Conservation (phyloP, 208 protist species). For the Acanthamoeba triangularis region DNA sequence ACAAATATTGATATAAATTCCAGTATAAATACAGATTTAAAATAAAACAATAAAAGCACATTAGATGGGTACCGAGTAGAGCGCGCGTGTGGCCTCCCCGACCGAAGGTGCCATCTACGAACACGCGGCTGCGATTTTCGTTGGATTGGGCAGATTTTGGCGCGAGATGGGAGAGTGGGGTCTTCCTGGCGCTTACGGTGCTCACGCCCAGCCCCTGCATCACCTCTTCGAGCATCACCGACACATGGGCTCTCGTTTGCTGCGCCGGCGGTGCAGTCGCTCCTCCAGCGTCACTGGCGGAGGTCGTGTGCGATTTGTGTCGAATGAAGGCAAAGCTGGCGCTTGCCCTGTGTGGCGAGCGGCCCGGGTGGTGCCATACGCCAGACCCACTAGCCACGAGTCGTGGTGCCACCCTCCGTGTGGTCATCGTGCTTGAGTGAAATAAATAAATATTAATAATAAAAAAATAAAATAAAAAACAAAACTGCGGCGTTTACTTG, state of each 20-base stretch:
- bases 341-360: too few relatives aligned
- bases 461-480: too few relatives aligned
- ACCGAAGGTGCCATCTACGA: constrained; percentile 70
- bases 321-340: too few relatives aligned
- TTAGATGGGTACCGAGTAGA: background rate
- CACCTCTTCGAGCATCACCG: background rate
- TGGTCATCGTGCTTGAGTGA: too few relatives aligned
- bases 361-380: too few relatives aligned
- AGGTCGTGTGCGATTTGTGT: background rate
- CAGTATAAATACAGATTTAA: too few relatives aligned
- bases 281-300: background rate
- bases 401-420: too few relatives aligned
- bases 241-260: background rate
- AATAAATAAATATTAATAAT: too few relatives aligned
- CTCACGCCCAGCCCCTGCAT: background rate
- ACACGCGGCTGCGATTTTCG: background rate
- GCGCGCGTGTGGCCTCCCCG: constrained; percentile 71
- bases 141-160: background rate
- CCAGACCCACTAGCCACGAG: too few relatives aligned
- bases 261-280: background rate
- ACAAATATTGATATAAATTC: too few relatives aligned
- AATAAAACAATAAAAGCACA: too few relatives aligned
- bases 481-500: too few relatives aligned
- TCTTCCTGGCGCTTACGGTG: background rate
- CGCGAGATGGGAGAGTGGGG: background rate